phyloP scores from a whole-genome alignment of 805 yeast genomes.

The Brettanomyces custersianus region DNA sequence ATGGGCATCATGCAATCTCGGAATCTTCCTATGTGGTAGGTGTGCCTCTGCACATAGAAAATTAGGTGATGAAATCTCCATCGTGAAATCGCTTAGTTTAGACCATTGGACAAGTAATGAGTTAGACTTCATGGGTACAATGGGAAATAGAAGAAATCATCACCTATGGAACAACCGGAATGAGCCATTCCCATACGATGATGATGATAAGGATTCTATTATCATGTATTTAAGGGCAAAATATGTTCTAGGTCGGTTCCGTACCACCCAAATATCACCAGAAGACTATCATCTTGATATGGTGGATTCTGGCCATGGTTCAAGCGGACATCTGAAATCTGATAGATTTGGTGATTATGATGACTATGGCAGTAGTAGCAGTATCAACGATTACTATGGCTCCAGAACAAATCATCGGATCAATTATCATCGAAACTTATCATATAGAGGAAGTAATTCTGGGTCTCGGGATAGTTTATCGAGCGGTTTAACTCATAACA shows the following conservation, averaged over 20 bases:
- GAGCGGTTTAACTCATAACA: slow-evolving; percentile 35
- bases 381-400: slow-evolving; percentile 3
- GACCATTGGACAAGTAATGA: slow-evolving; percentile 62
- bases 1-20: slow-evolving; percentile 39
- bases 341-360: background rate
- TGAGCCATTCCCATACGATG: slow-evolving; percentile 67
- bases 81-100: slow-evolving; percentile 63
- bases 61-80: slow-evolving; percentile 51
- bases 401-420: slow-evolving; percentile 2
- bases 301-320: slow-evolving; percentile 5
- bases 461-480: slow-evolving; percentile 2
- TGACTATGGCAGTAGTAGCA: slow-evolving; percentile 1
- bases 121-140: slow-evolving; percentile 30
- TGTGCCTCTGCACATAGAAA: slow-evolving; percentile 75
- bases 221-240: slow-evolving; percentile 57
- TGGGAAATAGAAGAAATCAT: slow-evolving; percentile 58
- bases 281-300: slow-evolving; percentile 27
- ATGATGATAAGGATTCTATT: slow-evolving; percentile 52
- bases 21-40: slow-evolving; percentile 72
- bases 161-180: slow-evolving; percentile 59
- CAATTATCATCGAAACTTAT: slow-evolving; percentile 2
- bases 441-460: slow-evolving; percentile 3
- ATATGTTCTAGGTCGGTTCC: slow-evolving; percentile 54
- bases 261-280: slow-evolving; percentile 29
- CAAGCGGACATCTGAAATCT: slow-evolving; percentile 10